These are phyloP conservation scores for Botrytis squamosa DNA, from an alignment of 2,329 filamentous ascomycete genomes.

Conservation along the genomic window DNA sequence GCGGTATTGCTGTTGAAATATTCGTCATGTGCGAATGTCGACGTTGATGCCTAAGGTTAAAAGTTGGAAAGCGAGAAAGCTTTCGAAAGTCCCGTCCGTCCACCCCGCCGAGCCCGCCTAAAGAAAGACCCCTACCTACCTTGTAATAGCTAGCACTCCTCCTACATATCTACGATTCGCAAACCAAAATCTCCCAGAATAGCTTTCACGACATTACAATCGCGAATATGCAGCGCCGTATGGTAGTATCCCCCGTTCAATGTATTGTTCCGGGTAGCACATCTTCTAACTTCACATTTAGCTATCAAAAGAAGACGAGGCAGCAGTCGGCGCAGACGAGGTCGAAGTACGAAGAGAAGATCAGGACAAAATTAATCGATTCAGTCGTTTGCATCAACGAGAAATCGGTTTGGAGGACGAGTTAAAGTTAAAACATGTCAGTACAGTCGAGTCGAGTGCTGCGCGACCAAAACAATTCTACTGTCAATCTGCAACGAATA, in stretches of 20 bases:
- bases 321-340: conserved; percentile 68
- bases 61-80: no score
- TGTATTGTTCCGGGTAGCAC: no score
- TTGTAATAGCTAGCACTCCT: no score
- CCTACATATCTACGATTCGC: no score
- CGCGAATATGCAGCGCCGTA: conserved; percentile 31
- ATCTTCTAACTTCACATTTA: conserved; percentile 18
- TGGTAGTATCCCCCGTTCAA: conserved; percentile 23
- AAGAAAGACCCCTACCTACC: no score
- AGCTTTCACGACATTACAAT: background rate
- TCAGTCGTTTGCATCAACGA: conserved; percentile 89
- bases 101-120: no score
- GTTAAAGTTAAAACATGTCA: conserved; percentile 73
- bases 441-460: conserved; percentile 35
- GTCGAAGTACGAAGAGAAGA: conserved; percentile 94
- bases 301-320: conserved; percentile 94
- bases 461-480: background rate
- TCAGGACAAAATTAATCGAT: conserved; percentile 98
- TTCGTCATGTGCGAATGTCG: no score
- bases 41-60: no score
- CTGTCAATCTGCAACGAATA: conserved; percentile 23
- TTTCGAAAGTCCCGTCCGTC: no score
- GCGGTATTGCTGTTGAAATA: no score
- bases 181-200: no score
- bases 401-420: conserved; percentile 78